Evolutionary conservation across 495 filamentous ascomycete species (phyloP).

Genomic region (Penicillium atrosanguineum): DNA sequence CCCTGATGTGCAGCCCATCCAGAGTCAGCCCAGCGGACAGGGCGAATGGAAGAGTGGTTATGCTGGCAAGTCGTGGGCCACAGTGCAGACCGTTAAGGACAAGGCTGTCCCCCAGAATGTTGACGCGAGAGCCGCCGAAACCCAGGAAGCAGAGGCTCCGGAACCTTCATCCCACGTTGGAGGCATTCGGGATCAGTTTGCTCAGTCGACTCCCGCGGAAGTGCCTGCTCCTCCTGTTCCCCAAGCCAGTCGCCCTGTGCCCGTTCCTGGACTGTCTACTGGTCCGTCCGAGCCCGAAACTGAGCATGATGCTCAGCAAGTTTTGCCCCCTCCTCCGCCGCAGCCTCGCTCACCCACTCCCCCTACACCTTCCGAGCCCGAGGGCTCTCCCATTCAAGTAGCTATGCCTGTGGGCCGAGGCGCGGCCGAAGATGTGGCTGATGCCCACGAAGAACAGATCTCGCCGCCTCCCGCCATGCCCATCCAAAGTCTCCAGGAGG

Average conservation of each 20-base stretch:
- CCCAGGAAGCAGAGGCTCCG: conserved; percentile 43
- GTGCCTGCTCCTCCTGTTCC: conserved; percentile 20
- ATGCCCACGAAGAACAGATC: conserved; percentile 50
- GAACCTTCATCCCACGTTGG: conserved; percentile 58
- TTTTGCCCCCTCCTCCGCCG: conserved; percentile 56
- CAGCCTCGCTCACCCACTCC: conserved; percentile 61
- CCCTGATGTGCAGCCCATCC: conserved; percentile 46
- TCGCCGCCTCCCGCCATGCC: conserved; percentile 54
- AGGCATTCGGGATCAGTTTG: conserved; percentile 74
- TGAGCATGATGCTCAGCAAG: conserved; percentile 33
- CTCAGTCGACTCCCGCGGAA: conserved; percentile 53
- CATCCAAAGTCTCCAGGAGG: conserved; percentile 53
- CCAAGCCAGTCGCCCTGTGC: conserved; percentile 52
- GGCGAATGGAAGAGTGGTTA: conserved; percentile 88
- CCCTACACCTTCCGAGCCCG: conserved; percentile 50
- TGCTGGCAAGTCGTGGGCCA: conserved; percentile 80
- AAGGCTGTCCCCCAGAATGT: conserved; percentile 61
- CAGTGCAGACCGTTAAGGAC: conserved; percentile 70
- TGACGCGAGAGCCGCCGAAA: conserved; percentile 51
- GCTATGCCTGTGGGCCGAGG: conserved; percentile 79
- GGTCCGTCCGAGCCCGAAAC: conserved; percentile 55
- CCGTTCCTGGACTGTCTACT: conserved; percentile 71
- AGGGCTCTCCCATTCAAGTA: conserved; percentile 75
- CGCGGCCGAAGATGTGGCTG: conserved; percentile 46
- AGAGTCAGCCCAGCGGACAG: conserved; percentile 65